Evolutionary conservation across 495 filamentous ascomycete species (phyloP).

Genomic region (Parmelia sp.): DNA sequence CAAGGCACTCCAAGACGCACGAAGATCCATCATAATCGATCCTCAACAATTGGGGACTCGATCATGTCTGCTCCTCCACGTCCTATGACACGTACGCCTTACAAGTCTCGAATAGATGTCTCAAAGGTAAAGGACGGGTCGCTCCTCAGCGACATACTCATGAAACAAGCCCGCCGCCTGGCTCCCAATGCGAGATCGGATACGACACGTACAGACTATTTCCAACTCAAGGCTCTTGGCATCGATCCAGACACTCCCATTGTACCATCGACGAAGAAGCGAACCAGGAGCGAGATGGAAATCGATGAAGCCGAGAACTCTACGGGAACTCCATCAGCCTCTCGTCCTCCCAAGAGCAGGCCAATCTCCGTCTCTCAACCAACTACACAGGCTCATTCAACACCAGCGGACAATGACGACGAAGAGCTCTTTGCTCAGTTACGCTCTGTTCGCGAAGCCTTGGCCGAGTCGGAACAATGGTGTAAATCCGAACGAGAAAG

Average conservation of each 20-base stretch:
- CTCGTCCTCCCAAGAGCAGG: neutral
- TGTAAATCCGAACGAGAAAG: constrained; percentile 24
- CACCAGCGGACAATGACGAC: constrained; percentile 14
- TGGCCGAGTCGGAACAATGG: constrained; percentile 26
- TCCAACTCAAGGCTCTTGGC: constrained; percentile 27
- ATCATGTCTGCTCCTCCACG: constrained; percentile 14
- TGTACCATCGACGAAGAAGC: constrained; percentile 20
- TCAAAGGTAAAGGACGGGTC: constrained; percentile 13
- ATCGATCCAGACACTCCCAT: constrained; percentile 28
- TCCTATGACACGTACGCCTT: neutral
- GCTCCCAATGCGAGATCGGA: constrained; percentile 17
- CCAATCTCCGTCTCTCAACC: neutral
- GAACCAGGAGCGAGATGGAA: constrained; percentile 11
- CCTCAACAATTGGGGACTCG: constrained; percentile 13
- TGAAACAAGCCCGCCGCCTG: constrained; percentile 19
- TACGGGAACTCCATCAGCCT: neutral
- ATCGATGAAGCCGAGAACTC: constrained; percentile 8
- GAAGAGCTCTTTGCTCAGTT: constrained; percentile 27
- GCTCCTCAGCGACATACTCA: constrained; percentile 19
- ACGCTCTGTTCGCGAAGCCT: constrained; percentile 23
- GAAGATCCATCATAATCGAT: constrained; percentile 15
- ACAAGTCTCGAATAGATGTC: constrained; percentile 12
- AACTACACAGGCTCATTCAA: neutral
- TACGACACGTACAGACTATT: constrained; percentile 28
- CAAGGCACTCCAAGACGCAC: neutral